A percentile compares a stretch with the other conserved stretches of the same genome.
Conservation (phyloP, 768 basidiomycete genomes). For the Boletus tylopilopsis region DNA sequence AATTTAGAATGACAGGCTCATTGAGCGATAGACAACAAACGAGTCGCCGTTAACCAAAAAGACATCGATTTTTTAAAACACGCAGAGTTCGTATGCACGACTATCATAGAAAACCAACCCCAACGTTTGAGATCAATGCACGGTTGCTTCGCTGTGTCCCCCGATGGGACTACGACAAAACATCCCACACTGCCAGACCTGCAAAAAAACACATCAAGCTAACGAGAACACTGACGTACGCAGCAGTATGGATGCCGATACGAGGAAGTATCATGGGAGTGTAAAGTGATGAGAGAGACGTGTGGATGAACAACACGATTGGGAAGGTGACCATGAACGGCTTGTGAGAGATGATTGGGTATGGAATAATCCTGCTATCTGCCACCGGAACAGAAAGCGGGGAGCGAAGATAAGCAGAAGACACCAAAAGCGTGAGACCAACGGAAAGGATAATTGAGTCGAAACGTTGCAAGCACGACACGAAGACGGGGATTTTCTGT, state of each 20-base stretch:
- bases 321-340: conserved; percentile 41
- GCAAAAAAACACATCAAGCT: conserved; percentile 69
- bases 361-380: conserved; percentile 13
- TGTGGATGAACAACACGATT: conserved; percentile 45
- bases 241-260: conserved; percentile 73
- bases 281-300: conserved; percentile 58
- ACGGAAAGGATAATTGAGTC: conserved; percentile 70
- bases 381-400: conserved; percentile 36
- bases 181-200: conserved; percentile 72
- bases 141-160: not conserved
- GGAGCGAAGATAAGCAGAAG: conserved; percentile 58
- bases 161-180: conserved; percentile 38
- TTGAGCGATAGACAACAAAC: no score
- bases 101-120: conserved; percentile 11
- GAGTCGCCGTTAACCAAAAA: not conserved
- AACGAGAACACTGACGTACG: conserved; percentile 64
- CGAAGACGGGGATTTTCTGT: conserved; percentile 74
- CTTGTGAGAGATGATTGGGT: conserved; percentile 29
- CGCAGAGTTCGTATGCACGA: not conserved
- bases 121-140: no score
- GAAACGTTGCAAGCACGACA: conserved; percentile 72
- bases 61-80: not conserved
- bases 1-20: not conserved
- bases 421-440: conserved; percentile 51
- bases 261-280: conserved; percentile 63